Base-by-base conservation (phyloP, 768 basidiomycete species). In the Saitozyma sp. region DNA sequence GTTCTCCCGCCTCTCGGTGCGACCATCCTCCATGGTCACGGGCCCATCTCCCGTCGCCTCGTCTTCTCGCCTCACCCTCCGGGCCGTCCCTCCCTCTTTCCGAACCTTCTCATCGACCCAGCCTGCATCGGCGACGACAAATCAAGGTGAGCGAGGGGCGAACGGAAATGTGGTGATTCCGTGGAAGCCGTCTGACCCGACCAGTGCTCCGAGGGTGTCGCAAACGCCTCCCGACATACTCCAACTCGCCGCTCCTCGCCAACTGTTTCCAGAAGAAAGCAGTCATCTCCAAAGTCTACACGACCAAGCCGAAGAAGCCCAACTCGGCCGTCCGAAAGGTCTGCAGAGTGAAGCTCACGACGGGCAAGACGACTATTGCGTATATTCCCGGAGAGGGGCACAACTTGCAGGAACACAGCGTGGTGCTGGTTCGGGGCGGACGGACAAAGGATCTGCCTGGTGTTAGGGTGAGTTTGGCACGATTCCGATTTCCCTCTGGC, bases 291-390 rank as follows among this genome's bases (percentile, higher is more conserved):
- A 86, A 87, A 66, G 80, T 83, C 11, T 82, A 80, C 74, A 90
- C 87, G 56, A 86, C 85, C 67, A 90, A 87, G 71, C 96, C 96
- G 20, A 96, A 92, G 83, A 99, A 99, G 77, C 96, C 96, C 66
- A 99, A 99, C 80, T 98, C 95, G 10, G 94, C 94, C 43, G 92
- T 96, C 76, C 91, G 96, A 64, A 98, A 97, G 82, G 91, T 98
- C 60, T 93, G 93, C 50, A 85, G 91, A 71, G 88, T 99, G 69
- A 95, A 95, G 82, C 83, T 99, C 59, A 85, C 88, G 19, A 92
- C 88, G 11, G 96, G 96, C 54, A 88, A 89, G 78, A 88, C 87
- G 49, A 84, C 93, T 65, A 89, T 89, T 83, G 93, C 92, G 14
- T 98, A 97, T 79, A 92, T 98, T 61, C 90, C 89, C 50, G 96